Evolutionary conservation across 192 early-diverging fungal species (phyloP).

Genomic region (Coemansia nantahalensis): DNA sequence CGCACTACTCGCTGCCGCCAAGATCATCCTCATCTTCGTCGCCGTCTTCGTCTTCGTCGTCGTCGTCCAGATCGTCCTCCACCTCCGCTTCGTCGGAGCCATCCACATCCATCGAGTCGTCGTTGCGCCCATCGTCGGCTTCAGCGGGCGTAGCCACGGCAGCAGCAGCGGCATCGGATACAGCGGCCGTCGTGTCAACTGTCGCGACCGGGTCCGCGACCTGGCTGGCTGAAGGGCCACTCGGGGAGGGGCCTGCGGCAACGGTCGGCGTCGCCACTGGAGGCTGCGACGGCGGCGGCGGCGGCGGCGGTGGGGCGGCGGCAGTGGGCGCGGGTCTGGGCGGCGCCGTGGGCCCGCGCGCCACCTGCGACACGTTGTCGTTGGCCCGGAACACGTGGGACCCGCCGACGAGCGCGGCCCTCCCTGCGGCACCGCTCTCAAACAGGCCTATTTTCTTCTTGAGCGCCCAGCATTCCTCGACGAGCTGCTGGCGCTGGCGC

Average conservation of each 20-base stretch:
- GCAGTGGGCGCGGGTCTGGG: neutral
- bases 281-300: too few species aligned
- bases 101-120: neutral
- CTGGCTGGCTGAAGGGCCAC: too few species aligned
- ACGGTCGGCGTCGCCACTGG: too few species aligned
- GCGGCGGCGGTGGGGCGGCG: too few species aligned
- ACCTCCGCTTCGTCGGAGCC: neutral
- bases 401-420: slow-evolving; percentile 15
- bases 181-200: too few species aligned
- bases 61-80: neutral
- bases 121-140: too few species aligned
- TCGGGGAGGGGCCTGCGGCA: too few species aligned
- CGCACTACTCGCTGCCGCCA: too few species aligned
- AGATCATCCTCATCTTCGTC: too few species aligned
- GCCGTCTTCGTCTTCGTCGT: neutral
- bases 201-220: too few species aligned
- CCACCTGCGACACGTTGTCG: slow-evolving; percentile 30
- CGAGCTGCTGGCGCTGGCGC: slow-evolving; percentile 43
- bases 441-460: slow-evolving; percentile 52
- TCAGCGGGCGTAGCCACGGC: too few species aligned
- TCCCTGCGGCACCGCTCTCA: slow-evolving; percentile 33
- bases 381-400: slow-evolving; percentile 31
- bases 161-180: too few species aligned
- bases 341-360: slow-evolving; percentile 29
- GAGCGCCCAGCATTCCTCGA: slow-evolving; percentile 50